A percentile compares a stretch with the other conserved stretches of the same genome.
Evolutionary conservation across 2,329 filamentous ascomycete species (phyloP).

Genomic region (Microascus cirrosus): DNA sequence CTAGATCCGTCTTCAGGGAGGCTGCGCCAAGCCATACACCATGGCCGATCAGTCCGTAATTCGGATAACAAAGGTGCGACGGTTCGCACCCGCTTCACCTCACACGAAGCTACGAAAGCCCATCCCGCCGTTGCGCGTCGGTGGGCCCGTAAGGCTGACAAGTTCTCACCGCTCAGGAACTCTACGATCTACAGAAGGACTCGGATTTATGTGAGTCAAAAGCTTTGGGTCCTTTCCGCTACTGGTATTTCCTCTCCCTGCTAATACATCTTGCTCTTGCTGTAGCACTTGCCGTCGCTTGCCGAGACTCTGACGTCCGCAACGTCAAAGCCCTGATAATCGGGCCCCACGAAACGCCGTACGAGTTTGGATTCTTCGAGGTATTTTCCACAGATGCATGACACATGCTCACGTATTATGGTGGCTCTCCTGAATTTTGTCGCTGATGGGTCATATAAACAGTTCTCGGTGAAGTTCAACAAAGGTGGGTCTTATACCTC

Average conservation of each 20-base stretch:
- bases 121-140: not conserved
- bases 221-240: not conserved
- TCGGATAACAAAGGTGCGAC: slow-evolving; percentile 68
- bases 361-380: slow-evolving; percentile 97
- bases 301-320: slow-evolving; percentile 77
- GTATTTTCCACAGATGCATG: slow-evolving; percentile 30
- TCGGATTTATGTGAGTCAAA: slow-evolving; percentile 64
- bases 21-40: slow-evolving; percentile 11
- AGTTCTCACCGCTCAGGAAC: slow-evolving; percentile 46
- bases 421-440: not conserved
- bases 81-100: not conserved
- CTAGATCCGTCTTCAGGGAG: not conserved
- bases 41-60: slow-evolving; percentile 84
- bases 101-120: not conserved
- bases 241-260: not conserved
- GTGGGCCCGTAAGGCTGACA: slow-evolving; percentile 3
- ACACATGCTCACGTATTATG: slow-evolving; percentile 14
- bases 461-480: slow-evolving; percentile 70
- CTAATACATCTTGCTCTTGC: not conserved
- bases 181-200: slow-evolving; percentile 73
- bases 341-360: slow-evolving; percentile 86
- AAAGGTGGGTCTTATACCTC: slow-evolving; percentile 41
- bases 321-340: slow-evolving; percentile 81
- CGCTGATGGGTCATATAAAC: not conserved
- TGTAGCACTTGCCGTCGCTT: slow-evolving; percentile 74